phyloP scores from a whole-genome alignment of 805 yeast genomes.

The Starmerella scarabaei region DNA sequence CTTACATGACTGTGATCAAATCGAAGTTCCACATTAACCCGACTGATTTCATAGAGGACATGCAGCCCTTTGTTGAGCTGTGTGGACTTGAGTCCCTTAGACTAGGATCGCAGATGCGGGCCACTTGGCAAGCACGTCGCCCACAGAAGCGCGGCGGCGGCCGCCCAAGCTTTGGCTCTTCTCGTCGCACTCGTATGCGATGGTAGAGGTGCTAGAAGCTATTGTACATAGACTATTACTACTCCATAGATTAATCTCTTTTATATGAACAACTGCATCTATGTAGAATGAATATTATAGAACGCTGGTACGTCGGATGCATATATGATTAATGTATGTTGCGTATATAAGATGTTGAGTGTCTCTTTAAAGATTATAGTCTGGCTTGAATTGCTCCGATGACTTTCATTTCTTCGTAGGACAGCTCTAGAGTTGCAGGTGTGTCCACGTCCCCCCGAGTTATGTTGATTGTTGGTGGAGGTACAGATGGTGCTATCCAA shows the following conservation, averaged over 20 bases:
- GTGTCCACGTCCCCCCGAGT: neutral
- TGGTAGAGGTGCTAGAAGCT: no score
- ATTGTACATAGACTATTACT: no score
- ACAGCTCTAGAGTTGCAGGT: neutral
- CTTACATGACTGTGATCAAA: conserved; percentile 21
- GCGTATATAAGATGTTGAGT: no score
- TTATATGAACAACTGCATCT: no score
- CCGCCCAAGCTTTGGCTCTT: conserved; percentile 16
- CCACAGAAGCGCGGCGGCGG: neutral
- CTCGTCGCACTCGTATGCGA: conserved; percentile 22
- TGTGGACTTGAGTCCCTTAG: conserved; percentile 19
- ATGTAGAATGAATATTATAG: no score
- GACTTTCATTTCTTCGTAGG: conserved; percentile 2
- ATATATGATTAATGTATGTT: no score
- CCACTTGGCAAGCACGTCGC: conserved; percentile 15
- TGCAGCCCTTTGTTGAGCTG: conserved; percentile 21
- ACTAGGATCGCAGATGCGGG: conserved; percentile 13
- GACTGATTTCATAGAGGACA: conserved; percentile 19
- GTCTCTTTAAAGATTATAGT: no score
- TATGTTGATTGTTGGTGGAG: conserved; percentile 1
- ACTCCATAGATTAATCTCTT: no score
- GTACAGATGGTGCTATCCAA: conserved; percentile 32
- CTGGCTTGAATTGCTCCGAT: neutral
- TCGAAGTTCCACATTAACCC: conserved; percentile 16
- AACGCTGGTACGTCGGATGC: no score